Conservation (phyloP, 139 green algal genomes). For the Choricystis sp. region DNA sequence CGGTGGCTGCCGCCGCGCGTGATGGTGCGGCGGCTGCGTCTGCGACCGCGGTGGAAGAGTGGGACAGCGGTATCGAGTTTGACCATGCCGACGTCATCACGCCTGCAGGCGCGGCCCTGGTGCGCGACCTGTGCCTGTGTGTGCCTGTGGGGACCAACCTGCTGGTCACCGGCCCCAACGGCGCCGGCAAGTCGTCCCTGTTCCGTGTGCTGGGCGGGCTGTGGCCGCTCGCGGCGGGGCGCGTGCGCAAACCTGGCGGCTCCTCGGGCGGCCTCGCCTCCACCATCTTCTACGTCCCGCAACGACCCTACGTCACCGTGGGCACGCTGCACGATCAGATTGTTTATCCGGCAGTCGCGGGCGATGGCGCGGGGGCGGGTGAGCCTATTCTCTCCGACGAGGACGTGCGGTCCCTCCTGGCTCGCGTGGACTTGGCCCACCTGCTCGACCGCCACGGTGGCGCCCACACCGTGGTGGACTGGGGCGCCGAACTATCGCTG, state of each 20-base stretch:
- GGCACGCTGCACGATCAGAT: slow-evolving; percentile 55
- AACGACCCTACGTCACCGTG: slow-evolving; percentile 41
- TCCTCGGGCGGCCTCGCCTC: slow-evolving; percentile 19
- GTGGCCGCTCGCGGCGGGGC: slow-evolving; percentile 36
- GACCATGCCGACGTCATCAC: slow-evolving; percentile 47
- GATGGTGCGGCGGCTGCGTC: background rate
- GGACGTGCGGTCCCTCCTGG: slow-evolving; percentile 28
- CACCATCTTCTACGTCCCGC: slow-evolving; percentile 56
- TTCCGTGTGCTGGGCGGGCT: slow-evolving; percentile 50
- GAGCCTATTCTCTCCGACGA: slow-evolving; percentile 13
- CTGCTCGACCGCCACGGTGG: slow-evolving; percentile 18
- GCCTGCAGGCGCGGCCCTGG: slow-evolving; percentile 33
- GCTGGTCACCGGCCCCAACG: slow-evolving; percentile 56
- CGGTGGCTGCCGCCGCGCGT: background rate
- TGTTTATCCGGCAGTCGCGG: slow-evolving; percentile 34
- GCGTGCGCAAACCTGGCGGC: slow-evolving; percentile 32
- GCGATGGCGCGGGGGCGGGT: background rate
- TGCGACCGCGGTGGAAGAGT: slow-evolving; percentile 4
- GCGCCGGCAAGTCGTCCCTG: slow-evolving; percentile 36
- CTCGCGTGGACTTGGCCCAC: slow-evolving; percentile 40
- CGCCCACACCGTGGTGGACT: slow-evolving; percentile 11
- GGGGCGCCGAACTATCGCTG: slow-evolving; percentile 35
- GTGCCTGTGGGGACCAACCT: slow-evolving; percentile 53
- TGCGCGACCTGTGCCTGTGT: slow-evolving; percentile 27
- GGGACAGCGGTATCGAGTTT: slow-evolving; percentile 41